These are phyloP conservation scores for Afroboletus lepidellus DNA, from an alignment of 1,284 basidiomycete genomes.

Conservation along the genomic window DNA sequence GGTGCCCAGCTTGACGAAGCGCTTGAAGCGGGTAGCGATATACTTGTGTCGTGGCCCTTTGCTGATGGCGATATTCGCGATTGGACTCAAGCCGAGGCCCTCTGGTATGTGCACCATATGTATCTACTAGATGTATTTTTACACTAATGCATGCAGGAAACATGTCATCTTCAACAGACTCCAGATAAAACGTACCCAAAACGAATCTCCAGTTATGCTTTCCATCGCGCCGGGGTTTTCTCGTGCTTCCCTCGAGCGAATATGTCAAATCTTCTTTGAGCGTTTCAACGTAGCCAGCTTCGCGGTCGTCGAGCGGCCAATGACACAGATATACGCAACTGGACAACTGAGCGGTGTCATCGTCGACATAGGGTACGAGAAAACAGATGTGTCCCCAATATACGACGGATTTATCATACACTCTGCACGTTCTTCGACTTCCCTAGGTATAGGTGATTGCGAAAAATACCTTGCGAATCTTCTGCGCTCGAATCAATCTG, in stretches of 20 bases:
- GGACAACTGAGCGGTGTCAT: conserved; percentile 78
- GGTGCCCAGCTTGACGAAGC: conserved; percentile 82
- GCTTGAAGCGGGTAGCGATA: conserved; percentile 65
- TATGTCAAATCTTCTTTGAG: conserved; percentile 91
- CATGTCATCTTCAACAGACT: conserved; percentile 79
- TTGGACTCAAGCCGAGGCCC: conserved; percentile 89
- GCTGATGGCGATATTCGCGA: conserved; percentile 72
- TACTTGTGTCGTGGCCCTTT: conserved; percentile 85
- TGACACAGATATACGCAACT: conserved; percentile 83
- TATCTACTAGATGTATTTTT: neutral
- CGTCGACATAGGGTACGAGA: conserved; percentile 79
- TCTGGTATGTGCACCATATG: conserved; percentile 60
- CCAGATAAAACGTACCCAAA: conserved; percentile 77
- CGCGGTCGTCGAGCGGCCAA: conserved; percentile 79
- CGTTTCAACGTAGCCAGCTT: conserved; percentile 92
- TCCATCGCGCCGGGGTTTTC: conserved; percentile 71
- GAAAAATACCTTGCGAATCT: conserved; percentile 73
- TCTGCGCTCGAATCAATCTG: conserved; percentile 61
- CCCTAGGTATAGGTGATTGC: conserved; percentile 74
- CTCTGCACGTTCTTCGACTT: conserved; percentile 55
- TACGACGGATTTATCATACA: conserved; percentile 75
- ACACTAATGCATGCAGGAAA: conserved; percentile 57
- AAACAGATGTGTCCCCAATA: conserved; percentile 78
- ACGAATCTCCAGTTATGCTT: conserved; percentile 84
- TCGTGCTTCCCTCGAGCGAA: conserved; percentile 69